A percentile compares a stretch with the other conserved stretches of the same genome.
These are phyloP conservation scores for Exophiala alcalophila DNA, from an alignment of 2,329 filamentous ascomycete genomes.

Conservation along the genomic window DNA sequence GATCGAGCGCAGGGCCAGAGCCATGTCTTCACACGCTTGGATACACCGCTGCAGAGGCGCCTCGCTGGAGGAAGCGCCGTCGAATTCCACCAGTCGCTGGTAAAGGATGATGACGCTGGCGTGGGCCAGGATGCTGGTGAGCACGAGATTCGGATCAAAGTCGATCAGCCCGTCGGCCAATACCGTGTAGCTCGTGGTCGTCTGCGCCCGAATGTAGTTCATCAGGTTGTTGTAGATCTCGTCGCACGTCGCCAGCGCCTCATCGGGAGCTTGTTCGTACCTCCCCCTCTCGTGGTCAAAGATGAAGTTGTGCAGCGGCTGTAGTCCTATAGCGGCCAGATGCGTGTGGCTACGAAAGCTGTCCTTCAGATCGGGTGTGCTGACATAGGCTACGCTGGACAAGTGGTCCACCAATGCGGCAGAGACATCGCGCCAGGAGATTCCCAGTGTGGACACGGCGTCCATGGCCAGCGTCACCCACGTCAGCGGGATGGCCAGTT, in stretches of 20 bases:
- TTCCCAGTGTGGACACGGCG: constrained; percentile 26
- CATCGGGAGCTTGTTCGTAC: constrained; percentile 17
- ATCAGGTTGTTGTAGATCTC: constrained; percentile 31
- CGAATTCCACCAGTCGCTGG: constrained; percentile 21
- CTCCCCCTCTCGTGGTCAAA: constrained; percentile 18
- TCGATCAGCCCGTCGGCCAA: constrained; percentile 28
- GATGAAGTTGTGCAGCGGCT: constrained; percentile 29
- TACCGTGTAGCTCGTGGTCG: constrained; percentile 25
- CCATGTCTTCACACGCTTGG: constrained; percentile 27
- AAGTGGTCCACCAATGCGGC: constrained; percentile 29
- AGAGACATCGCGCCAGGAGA: constrained; percentile 29
- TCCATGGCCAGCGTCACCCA: constrained; percentile 27
- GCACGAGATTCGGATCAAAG: constrained; percentile 29
- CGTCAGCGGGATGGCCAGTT: constrained; percentile 24
- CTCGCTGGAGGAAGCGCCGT: constrained; percentile 8
- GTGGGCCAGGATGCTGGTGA: constrained; percentile 25
- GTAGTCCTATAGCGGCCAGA: constrained; percentile 27
- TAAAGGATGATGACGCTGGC: constrained; percentile 28
- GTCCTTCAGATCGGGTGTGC: constrained; percentile 28
- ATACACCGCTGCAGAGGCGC: constrained; percentile 25
- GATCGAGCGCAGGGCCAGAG: constrained; percentile 23
- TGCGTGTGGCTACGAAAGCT: constrained; percentile 27
- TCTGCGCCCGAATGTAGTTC: constrained; percentile 24
- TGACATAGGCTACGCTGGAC: constrained; percentile 28
- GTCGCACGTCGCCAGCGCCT: constrained; percentile 25